These are phyloP conservation scores for Saccharomyces pastorianus DNA, from an alignment of 1,139 yeast genomes.

Conservation along the genomic window DNA sequence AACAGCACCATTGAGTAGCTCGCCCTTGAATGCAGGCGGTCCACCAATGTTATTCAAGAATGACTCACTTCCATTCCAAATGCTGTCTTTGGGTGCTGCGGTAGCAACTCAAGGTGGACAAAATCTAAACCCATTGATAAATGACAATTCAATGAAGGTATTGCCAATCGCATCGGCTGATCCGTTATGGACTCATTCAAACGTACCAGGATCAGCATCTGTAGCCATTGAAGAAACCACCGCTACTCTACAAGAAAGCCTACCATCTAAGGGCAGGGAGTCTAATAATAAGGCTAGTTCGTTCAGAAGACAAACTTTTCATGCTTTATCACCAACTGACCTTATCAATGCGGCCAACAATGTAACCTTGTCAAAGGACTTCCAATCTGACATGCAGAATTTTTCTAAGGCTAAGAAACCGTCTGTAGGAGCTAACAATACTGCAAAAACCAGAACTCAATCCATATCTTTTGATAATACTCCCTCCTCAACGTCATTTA, in stretches of 20 bases:
- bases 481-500: slow-evolving; percentile 13
- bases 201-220: slow-evolving; percentile 1
- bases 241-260: slow-evolving; percentile 9
- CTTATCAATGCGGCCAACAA: slow-evolving; percentile 24
- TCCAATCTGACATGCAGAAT: neutral
- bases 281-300: slow-evolving; percentile 13
- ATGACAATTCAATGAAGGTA: slow-evolving; percentile 1
- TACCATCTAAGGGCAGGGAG: slow-evolving; percentile 9
- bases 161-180: slow-evolving; percentile 7
- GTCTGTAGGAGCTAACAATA: slow-evolving; percentile 5
- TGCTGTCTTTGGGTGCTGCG: neutral
- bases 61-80: neutral
- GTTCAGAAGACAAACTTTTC: slow-evolving; percentile 36
- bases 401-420: neutral
- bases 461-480: slow-evolving; percentile 24
- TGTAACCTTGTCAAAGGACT: neutral
- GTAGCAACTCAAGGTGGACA: slow-evolving; percentile 1
- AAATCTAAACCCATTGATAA: slow-evolving; percentile 1
- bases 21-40: neutral
- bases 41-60: neutral
- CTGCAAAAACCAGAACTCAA: slow-evolving; percentile 21
- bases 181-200: slow-evolving; percentile 13
- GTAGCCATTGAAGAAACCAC: slow-evolving; percentile 6
- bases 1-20: neutral
- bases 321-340: slow-evolving; percentile 34